A percentile compares a stretch with the other conserved stretches of the same genome.
phyloP scores from a whole-genome alignment of 2,329 filamentous ascomycete species.

The Cladosporium halotolerans region DNA sequence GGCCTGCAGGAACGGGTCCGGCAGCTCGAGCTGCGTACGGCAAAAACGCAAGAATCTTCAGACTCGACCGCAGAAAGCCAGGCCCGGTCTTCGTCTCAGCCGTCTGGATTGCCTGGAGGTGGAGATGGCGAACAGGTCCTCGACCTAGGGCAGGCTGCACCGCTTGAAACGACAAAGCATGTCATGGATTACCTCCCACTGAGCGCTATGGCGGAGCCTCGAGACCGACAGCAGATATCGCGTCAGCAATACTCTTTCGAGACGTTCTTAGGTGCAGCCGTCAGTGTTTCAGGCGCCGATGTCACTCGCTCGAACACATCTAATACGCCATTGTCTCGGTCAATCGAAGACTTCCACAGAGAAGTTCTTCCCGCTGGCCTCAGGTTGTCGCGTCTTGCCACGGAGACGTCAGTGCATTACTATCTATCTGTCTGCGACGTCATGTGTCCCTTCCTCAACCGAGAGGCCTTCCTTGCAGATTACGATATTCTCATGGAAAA shows the following conservation, averaged over 20 bases:
- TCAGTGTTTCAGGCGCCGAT: not conserved
- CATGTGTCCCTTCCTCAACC: conserved; percentile 1
- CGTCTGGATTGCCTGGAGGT: too few species aligned
- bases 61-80: not conserved
- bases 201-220: conserved; percentile 3
- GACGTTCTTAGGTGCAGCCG: conserved; percentile 4
- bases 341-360: not conserved
- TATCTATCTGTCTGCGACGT: not conserved
- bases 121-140: too few species aligned
- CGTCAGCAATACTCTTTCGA: conserved; percentile 4
- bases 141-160: not conserved
- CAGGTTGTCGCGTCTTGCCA: not conserved
- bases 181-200: conserved; percentile 1
- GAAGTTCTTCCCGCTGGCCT: not conserved
- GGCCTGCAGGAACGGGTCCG: not conserved
- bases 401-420: not conserved
- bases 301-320: not conserved
- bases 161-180: not conserved
- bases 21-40: not conserved
- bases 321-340: not conserved
- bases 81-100: too few species aligned
- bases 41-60: not conserved
- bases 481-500: not conserved
- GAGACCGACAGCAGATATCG: conserved; percentile 4
- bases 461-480: not conserved